A percentile compares a stretch with the other conserved stretches of the same genome.
Conservation (phyloP, 2,329 filamentous ascomycete species). For the Myriosclerotinia curreyana region DNA sequence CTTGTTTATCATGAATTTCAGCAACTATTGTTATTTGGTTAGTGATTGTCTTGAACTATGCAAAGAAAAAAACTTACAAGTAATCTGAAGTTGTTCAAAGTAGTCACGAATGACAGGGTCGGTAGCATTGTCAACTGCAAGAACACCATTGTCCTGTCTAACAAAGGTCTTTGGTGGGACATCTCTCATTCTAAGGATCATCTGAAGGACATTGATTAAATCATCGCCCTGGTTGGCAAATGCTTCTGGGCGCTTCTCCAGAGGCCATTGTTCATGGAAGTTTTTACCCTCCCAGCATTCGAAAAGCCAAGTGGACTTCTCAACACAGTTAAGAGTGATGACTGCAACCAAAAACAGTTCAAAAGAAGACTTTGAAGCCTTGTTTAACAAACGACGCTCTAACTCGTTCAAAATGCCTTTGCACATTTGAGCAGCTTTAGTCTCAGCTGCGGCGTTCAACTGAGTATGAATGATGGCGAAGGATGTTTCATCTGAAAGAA, state of each 20-base stretch:
- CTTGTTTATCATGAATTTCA: slow-evolving; percentile 38
- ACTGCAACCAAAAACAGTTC: slow-evolving; percentile 60
- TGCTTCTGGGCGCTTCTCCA: slow-evolving; percentile 54
- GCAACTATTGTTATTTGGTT: slow-evolving; percentile 28
- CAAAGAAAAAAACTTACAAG: slow-evolving; percentile 50
- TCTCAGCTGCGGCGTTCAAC: slow-evolving; percentile 61
- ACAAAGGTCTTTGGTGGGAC: slow-evolving; percentile 53
- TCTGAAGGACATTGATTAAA: slow-evolving; percentile 56
- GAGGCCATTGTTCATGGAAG: slow-evolving; percentile 52
- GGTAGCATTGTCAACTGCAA: slow-evolving; percentile 31
- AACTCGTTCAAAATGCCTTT: slow-evolving; percentile 57
- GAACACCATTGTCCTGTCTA: slow-evolving; percentile 47
- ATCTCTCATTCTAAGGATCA: slow-evolving; percentile 60
- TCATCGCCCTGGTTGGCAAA: slow-evolving; percentile 59
- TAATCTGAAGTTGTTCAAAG: slow-evolving; percentile 55
- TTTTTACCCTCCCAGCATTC: slow-evolving; percentile 65
- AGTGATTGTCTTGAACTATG: slow-evolving; percentile 11
- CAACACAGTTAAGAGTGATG: slow-evolving; percentile 62
- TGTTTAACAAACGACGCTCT: slow-evolving; percentile 58
- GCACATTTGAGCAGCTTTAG: slow-evolving; percentile 59
- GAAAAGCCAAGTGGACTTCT: slow-evolving; percentile 67
- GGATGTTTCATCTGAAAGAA: slow-evolving; percentile 25
- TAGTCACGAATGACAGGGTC: slow-evolving; percentile 48
- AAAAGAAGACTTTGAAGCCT: slow-evolving; percentile 51
- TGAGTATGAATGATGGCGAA: slow-evolving; percentile 63